phyloP scores from a whole-genome alignment of 192 early-diverging fungal species.

The Gamsiella multidivaricata region DNA sequence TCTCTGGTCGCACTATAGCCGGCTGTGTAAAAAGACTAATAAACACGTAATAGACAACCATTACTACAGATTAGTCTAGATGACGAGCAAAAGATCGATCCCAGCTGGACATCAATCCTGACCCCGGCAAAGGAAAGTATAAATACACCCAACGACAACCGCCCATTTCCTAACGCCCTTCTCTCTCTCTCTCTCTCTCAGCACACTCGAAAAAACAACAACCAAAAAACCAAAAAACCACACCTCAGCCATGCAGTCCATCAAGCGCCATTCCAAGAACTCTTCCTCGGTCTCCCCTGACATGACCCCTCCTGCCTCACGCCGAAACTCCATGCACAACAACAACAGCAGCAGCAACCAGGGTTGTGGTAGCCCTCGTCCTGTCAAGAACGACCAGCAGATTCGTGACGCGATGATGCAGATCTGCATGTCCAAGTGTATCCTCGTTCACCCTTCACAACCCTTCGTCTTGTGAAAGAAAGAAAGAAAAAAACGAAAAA shows the following conservation, averaged over 20 bases:
- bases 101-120: neutral
- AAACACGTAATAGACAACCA: neutral
- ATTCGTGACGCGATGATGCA: constrained; percentile 42
- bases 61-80: neutral
- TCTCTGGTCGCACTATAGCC: no score
- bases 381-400: constrained; percentile 6
- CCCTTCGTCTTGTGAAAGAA: constrained; percentile 46
- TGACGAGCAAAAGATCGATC: neutral
- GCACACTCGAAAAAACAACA: no score
- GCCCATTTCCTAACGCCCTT: no score
- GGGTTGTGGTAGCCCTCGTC: no score
- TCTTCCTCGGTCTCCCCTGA: neutral
- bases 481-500: no score
- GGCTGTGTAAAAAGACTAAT: no score
- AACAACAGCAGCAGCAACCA: no score
- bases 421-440: constrained; percentile 25
- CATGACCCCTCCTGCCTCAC: constrained; percentile 5
- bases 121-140: no score
- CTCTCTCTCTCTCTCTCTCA: no score
- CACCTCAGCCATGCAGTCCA: constrained; percentile 14
- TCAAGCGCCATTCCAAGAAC: constrained; percentile 30
- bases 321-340: constrained; percentile 19
- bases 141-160: no score
- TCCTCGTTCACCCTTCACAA: constrained; percentile 26
- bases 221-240: no score